Base-by-base conservation (phyloP, 805 yeast species). In the Phaffomyces thermotolerans region DNA sequence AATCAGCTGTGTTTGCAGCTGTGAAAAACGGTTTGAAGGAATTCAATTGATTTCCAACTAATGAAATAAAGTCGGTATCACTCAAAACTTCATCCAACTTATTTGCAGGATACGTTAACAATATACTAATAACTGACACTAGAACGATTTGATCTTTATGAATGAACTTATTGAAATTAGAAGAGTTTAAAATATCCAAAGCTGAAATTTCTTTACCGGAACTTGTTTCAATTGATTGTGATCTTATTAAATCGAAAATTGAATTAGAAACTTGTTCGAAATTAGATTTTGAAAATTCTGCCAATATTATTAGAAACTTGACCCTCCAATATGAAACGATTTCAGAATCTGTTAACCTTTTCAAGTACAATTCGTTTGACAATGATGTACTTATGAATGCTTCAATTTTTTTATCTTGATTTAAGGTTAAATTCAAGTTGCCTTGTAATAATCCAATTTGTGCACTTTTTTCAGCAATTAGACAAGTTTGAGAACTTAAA, bases 281-380 rank as follows among this genome's bases (percentile, higher is more conserved):
- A 25, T 52, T 45, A 14, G 49, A 46, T 25, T 50, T 49, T 14
- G 58, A 42, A 37, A 61, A 62, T 13, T 54, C 38, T 2, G 59
- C 52, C 46, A 54, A 50, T 5, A 62, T 22, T 2, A 57, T 46
- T 10, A 52, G 41, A 35, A 53, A 51, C 20, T 53, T 52, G 6
- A 59, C 51, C 43, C 57, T 53, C 58, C 59, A 60, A 41, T 49
- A 59, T 2, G 61, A 46, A 10, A 39, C 33, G 8, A 54, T 49
- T 41, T 61, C 65, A 2, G 31, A 23, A 1, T 43, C 46, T 1
- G 58, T 58, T 12, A 56, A 33, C 45, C 56, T 50, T 34, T 58
- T 55, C 17, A 42, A 13, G 17, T 55, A 58, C 9, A 52, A 20
- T 29, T 58, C 60, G 39, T 50, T 55, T 3, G 59, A 49, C 29